A percentile compares a stretch with the other conserved stretches of the same genome.
Evolutionary conservation across 1,139 yeast species (phyloP).

Genomic region (Suhomyces choctaworum): DNA sequence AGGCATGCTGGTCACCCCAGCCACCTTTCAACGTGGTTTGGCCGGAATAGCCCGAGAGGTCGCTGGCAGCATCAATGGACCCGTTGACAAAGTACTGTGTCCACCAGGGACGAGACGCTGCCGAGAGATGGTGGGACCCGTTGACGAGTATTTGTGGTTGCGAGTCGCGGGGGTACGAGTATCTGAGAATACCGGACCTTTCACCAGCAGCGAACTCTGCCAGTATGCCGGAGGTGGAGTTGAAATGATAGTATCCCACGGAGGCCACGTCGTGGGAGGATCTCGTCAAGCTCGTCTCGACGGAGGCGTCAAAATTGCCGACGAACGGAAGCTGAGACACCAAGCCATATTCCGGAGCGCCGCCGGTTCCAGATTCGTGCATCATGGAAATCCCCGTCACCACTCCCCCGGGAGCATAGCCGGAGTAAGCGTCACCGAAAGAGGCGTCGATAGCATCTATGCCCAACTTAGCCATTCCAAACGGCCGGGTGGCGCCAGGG

Average conservation of each 20-base stretch:
- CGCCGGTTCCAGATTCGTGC: slow-evolving; percentile 45
- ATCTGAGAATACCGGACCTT: background rate
- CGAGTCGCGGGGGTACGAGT: slow-evolving; percentile 9
- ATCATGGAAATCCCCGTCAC: slow-evolving; percentile 38
- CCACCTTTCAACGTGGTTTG: slow-evolving; percentile 30
- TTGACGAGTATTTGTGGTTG: slow-evolving; percentile 25
- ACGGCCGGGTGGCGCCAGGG: slow-evolving; percentile 40
- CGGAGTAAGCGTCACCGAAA: slow-evolving; percentile 33
- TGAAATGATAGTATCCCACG: background rate
- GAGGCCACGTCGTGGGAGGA: slow-evolving; percentile 16
- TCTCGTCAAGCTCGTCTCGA: slow-evolving; percentile 18
- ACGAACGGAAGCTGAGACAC: slow-evolving; percentile 32
- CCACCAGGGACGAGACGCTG: slow-evolving; percentile 33
- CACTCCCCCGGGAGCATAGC: slow-evolving; percentile 33
- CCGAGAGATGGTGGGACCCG: slow-evolving; percentile 29
- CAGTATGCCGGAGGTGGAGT: background rate
- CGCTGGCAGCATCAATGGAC: slow-evolving; percentile 19
- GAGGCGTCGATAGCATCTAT: slow-evolving; percentile 29
- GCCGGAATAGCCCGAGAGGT: slow-evolving; percentile 26
- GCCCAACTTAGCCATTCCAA: slow-evolving; percentile 43
- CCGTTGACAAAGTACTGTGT: slow-evolving; percentile 32
- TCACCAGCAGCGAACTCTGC: background rate
- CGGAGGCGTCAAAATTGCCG: slow-evolving; percentile 19
- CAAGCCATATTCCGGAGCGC: slow-evolving; percentile 38
- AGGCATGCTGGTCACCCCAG: slow-evolving; percentile 32